Evolutionary conservation across 768 basidiomycete genomes (phyloP).

Genomic region (Suillus paluster): DNA sequence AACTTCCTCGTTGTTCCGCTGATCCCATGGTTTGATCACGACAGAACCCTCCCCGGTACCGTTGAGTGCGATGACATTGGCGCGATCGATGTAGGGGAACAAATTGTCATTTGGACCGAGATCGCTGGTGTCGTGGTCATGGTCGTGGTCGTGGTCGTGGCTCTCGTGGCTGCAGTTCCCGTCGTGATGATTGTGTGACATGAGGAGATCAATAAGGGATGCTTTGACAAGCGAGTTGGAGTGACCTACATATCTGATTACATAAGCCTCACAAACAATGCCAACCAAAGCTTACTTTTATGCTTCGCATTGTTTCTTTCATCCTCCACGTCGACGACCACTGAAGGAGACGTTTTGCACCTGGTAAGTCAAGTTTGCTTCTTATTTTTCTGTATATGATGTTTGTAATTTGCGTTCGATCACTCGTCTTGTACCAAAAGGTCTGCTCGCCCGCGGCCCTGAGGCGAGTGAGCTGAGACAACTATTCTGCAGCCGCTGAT

Average conservation of each 20-base stretch:
- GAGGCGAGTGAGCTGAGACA: constrained; percentile 76
- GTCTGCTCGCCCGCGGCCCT: constrained; percentile 77
- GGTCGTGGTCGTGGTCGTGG: constrained; percentile 61
- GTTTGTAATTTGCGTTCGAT: constrained; percentile 94
- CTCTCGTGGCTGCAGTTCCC: constrained; percentile 62
- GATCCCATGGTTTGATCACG: constrained; percentile 88
- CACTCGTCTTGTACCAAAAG: constrained; percentile 67
- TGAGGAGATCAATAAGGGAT: constrained; percentile 32
- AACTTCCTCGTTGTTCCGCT: constrained; percentile 68
- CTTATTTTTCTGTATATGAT: constrained; percentile 47
- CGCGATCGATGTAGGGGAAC: constrained; percentile 74
- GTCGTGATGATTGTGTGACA: constrained; percentile 51
- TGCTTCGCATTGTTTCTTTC: not conserved
- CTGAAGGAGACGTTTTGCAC: not conserved
- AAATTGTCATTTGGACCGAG: constrained; percentile 70
- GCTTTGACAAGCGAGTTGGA: not conserved
- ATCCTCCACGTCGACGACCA: not conserved
- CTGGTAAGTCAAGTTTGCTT: constrained; percentile 27
- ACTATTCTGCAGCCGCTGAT: constrained; percentile 51
- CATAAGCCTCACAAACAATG: not conserved
- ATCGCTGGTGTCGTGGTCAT: constrained; percentile 45
- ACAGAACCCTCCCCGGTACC: constrained; percentile 52
- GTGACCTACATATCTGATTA: not conserved
- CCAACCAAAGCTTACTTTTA: not conserved
- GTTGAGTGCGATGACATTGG: constrained; percentile 84